Evolutionary conservation across 441 rosid species (phyloP).

Genomic region (Gossypium trilobum): DNA sequence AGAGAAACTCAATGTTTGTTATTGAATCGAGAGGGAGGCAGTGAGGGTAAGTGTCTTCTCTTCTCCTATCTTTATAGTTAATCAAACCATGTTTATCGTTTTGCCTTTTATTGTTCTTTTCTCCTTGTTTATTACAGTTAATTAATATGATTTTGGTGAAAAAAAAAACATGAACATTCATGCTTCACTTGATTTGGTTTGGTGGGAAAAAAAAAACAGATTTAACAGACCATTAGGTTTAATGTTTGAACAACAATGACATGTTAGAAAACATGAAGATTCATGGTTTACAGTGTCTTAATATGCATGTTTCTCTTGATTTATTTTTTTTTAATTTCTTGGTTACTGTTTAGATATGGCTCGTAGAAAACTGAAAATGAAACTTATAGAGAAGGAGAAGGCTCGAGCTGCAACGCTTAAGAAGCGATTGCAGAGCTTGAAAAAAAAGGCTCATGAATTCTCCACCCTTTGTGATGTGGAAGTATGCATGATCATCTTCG

Average conservation of each 20-base stretch:
- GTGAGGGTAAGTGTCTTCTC: not conserved
- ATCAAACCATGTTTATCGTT: not conserved
- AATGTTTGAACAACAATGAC: not conserved
- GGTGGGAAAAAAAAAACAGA: not conserved
- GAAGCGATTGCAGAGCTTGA: constrained; percentile 3
- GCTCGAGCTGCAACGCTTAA: not conserved
- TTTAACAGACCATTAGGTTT: not conserved
- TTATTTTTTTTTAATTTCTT: not conserved
- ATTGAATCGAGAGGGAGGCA: not conserved
- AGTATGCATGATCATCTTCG: constrained; percentile 5
- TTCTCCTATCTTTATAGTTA: not conserved
- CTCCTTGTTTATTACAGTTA: not conserved
- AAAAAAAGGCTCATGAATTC: constrained; percentile 12
- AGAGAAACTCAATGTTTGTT: not conserved
- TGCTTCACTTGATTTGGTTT: not conserved
- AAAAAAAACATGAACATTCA: not conserved
- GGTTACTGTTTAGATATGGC: not conserved
- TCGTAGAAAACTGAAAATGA: constrained; percentile 5
- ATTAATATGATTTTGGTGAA: not conserved
- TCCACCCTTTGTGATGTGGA: constrained; percentile 9
- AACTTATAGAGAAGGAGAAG: constrained; percentile 8
- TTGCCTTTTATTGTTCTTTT: not conserved
- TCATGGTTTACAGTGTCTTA: not conserved
- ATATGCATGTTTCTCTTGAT: not conserved
- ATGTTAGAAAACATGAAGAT: no score